Evolutionary conservation across 345 rosid species (phyloP).

Genomic region (Eucalyptus albens): DNA sequence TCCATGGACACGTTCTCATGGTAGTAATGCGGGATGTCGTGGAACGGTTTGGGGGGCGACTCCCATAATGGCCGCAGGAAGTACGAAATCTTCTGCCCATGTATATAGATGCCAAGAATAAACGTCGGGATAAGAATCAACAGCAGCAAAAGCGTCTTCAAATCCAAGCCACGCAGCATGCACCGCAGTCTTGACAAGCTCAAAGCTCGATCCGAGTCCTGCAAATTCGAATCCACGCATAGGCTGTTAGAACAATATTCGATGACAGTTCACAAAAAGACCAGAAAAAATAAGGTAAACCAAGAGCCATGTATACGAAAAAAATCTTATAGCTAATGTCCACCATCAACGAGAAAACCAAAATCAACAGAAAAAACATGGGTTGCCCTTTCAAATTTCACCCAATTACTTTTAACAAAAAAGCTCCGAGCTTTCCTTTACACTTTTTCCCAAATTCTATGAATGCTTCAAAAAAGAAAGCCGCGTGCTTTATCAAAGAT

Average conservation of each 20-base stretch:
- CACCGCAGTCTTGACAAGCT: conserved; percentile 87
- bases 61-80: conserved; percentile 85
- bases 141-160: conserved; percentile 56
- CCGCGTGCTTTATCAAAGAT: neutral
- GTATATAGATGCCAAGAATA: conserved; percentile 46
- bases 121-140: conserved; percentile 64
- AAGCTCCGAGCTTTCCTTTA: neutral
- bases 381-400: neutral
- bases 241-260: neutral
- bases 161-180: conserved; percentile 81
- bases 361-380: neutral
- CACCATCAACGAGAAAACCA: neutral
- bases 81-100: conserved; percentile 74
- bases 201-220: conserved; percentile 70
- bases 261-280: neutral
- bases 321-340: neutral
- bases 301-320: neutral
- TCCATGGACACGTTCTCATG: conserved; percentile 78
- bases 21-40: conserved; percentile 70
- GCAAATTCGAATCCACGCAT: neutral
- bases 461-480: neutral
- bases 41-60: conserved; percentile 72
- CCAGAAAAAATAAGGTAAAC: neutral
- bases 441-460: neutral
- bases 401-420: neutral